These are phyloP conservation scores for Lithospermum erythrorhizon DNA, from an alignment of 257 asterid species.

Conservation along the genomic window DNA sequence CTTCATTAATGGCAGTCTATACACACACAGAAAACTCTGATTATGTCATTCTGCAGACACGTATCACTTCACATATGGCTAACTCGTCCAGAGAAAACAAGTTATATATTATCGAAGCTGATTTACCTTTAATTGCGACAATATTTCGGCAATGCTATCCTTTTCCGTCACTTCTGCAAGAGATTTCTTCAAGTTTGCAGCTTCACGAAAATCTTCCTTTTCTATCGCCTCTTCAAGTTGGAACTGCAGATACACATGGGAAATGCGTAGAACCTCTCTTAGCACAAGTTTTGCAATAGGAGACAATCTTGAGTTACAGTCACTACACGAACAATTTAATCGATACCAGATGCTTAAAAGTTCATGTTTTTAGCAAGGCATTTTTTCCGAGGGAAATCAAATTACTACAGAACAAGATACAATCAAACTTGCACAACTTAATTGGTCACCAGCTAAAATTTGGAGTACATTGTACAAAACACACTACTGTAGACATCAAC, in stretches of 20 bases:
- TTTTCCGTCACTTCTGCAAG: conserved; percentile 62
- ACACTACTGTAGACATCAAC: too few species aligned
- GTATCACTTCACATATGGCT: background rate
- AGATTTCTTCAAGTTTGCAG: conserved; percentile 60
- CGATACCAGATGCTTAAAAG: too few species aligned
- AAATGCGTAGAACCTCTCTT: background rate
- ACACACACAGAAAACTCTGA: conserved; percentile 11
- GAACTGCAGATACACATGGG: conserved; percentile 33
- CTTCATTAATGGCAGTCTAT: conserved; percentile 66
- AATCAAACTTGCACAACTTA: too few species aligned
- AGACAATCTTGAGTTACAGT: too few species aligned
- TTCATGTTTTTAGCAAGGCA: too few species aligned
- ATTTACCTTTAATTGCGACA: conserved; percentile 64
- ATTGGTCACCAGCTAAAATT: too few species aligned
- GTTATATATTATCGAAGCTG: background rate
- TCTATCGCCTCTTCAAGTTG: conserved; percentile 88
- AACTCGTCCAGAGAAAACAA: background rate
- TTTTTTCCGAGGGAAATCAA: too few species aligned
- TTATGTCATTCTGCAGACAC: background rate
- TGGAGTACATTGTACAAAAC: too few species aligned
- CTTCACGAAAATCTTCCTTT: conserved; percentile 80
- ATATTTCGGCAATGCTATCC: conserved; percentile 65
- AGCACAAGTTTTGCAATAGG: conserved; percentile 8
- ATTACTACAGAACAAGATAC: too few species aligned
- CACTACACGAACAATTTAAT: too few species aligned